Conservation (phyloP, 495 filamentous ascomycete genomes). For the Schizothecium vesticola region DNA sequence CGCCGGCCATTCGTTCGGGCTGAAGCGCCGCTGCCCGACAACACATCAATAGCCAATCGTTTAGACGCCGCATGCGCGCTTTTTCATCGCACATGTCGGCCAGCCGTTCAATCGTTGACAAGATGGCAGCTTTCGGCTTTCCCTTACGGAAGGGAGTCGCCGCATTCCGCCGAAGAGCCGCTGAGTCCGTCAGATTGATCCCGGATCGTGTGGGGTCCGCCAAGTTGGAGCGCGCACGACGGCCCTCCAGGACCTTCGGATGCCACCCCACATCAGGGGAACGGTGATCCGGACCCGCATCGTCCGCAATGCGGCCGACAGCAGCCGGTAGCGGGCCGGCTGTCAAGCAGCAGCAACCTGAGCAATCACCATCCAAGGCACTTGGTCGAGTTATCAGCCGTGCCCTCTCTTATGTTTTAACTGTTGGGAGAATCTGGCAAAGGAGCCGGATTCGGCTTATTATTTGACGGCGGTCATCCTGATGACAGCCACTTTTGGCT, state of each 20-base stretch:
- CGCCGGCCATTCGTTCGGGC: slow-evolving; percentile 7
- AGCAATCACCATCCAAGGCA: slow-evolving; percentile 7
- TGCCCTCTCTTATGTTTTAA: slow-evolving; percentile 10
- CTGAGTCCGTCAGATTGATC: slow-evolving; percentile 1
- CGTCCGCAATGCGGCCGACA: not conserved
- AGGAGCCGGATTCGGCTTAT: slow-evolving; percentile 6
- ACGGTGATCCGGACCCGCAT: not conserved
- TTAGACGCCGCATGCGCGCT: slow-evolving; percentile 9
- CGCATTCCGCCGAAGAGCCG: slow-evolving; percentile 5
- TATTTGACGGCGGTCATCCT: not conserved
- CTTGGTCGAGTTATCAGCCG: slow-evolving; percentile 6
- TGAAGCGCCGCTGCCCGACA: slow-evolving; percentile 6
- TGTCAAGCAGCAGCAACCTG: slow-evolving; percentile 6
- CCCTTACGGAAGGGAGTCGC: slow-evolving; percentile 5
- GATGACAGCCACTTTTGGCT: slow-evolving; percentile 8
- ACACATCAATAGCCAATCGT: slow-evolving; percentile 5
- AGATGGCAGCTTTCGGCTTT: slow-evolving; percentile 6
- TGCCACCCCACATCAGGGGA: not conserved
- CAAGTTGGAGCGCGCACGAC: slow-evolving; percentile 1
- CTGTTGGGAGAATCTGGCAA: slow-evolving; percentile 1
- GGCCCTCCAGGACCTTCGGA: not conserved
- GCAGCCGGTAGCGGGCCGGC: not conserved
- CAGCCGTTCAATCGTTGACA: not conserved
- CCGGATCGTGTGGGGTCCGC: slow-evolving; percentile 3
- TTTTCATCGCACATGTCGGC: slow-evolving; percentile 7